Evolutionary conservation across 2,329 filamentous ascomycete genomes (phyloP).

Genomic region (Samsoniella hepiali): DNA sequence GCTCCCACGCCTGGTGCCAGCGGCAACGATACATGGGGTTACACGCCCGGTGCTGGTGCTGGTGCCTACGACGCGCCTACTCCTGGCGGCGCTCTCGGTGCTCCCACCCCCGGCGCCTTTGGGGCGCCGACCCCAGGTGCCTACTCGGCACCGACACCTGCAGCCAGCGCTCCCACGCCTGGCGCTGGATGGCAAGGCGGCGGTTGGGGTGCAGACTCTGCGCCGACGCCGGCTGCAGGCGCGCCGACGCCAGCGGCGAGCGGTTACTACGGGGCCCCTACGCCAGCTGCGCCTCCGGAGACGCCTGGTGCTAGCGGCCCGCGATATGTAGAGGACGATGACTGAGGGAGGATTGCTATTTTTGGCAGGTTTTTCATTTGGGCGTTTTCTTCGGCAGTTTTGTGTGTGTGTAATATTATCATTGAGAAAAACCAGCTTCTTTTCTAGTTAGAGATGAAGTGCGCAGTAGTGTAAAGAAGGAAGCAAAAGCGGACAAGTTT

Average conservation of each 20-base stretch:
- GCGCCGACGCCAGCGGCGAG: slow-evolving; percentile 69
- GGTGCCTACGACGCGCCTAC: slow-evolving; percentile 67
- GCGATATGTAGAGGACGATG: slow-evolving; percentile 53
- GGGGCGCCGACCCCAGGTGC: slow-evolving; percentile 71
- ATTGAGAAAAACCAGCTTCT: slow-evolving; percentile 5
- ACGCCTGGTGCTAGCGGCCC: slow-evolving; percentile 60
- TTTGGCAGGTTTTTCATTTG: background rate
- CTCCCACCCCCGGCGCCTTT: slow-evolving; percentile 59
- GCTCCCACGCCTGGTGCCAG: slow-evolving; percentile 58
- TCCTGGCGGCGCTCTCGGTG: slow-evolving; percentile 55
- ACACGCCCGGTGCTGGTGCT: slow-evolving; percentile 48
- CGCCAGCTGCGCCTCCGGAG: slow-evolving; percentile 57
- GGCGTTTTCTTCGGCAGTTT: slow-evolving; percentile 9
- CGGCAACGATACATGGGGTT: slow-evolving; percentile 58
- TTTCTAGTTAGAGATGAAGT: background rate
- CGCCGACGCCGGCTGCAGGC: slow-evolving; percentile 62
- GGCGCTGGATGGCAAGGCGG: slow-evolving; percentile 59
- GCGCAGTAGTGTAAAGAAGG: background rate
- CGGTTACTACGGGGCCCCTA: slow-evolving; percentile 55
- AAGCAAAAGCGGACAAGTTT: background rate
- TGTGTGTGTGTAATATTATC: slow-evolving; percentile 15
- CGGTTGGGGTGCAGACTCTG: slow-evolving; percentile 59
- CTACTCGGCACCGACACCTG: slow-evolving; percentile 62
- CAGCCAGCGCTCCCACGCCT: slow-evolving; percentile 65
- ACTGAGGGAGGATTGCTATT: slow-evolving; percentile 26